A percentile compares a stretch with the other conserved stretches of the same genome.
These are phyloP conservation scores for Myotisia sp. DNA, from an alignment of 2,329 filamentous ascomycete species.

Conservation along the genomic window DNA sequence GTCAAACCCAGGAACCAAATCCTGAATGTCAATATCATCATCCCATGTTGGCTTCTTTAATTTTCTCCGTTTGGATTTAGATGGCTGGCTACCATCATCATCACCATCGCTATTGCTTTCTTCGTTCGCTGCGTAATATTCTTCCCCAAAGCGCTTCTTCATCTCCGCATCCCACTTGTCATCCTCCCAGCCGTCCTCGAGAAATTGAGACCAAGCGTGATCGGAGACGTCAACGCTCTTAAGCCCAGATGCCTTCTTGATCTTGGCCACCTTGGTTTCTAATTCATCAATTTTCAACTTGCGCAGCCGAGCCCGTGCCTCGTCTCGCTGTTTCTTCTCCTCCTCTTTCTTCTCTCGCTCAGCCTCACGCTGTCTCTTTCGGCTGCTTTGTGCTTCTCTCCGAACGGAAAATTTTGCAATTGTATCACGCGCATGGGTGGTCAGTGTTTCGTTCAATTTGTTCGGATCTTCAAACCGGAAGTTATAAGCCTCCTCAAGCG, in stretches of 20 bases:
- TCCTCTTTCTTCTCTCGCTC: conserved; percentile 65
- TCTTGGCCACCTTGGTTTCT: conserved; percentile 70
- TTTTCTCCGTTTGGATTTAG: conserved; percentile 51
- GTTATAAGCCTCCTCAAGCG: conserved; percentile 89
- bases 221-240: conserved; percentile 52
- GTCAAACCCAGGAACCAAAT: conserved; percentile 74
- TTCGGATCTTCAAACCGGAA: conserved; percentile 85
- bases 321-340: conserved; percentile 59
- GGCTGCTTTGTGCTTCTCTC: conserved; percentile 61
- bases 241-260: conserved; percentile 77
- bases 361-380: conserved; percentile 64
- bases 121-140: conserved; percentile 67
- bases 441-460: conserved; percentile 73
- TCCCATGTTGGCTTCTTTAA: conserved; percentile 83
- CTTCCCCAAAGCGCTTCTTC: conserved; percentile 71
- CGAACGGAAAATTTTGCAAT: conserved; percentile 71
- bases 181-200: conserved; percentile 81
- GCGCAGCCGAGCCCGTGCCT: conserved; percentile 68
- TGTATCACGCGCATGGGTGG: conserved; percentile 78
- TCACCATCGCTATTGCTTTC: conserved; percentile 36
- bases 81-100: conserved; percentile 10
- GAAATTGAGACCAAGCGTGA: conserved; percentile 68
- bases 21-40: conserved; percentile 94
- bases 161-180: conserved; percentile 84
- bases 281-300: conserved; percentile 86